Evolutionary conservation across 331 rosid species (phyloP).

Genomic region (Dryas integrifolia): DNA sequence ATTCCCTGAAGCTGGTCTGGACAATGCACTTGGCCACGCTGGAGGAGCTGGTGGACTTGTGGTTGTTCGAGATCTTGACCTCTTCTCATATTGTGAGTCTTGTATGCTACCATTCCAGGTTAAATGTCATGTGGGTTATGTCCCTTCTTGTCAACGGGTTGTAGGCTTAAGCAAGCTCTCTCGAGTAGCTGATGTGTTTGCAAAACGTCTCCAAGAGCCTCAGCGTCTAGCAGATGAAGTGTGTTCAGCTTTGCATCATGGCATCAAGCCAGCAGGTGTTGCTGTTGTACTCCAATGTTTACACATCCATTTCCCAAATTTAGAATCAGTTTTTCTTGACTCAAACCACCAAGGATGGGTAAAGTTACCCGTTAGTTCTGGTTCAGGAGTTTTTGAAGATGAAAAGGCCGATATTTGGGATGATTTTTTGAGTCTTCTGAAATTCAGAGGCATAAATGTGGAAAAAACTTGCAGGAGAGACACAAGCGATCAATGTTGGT

Average conservation of each 20-base stretch:
- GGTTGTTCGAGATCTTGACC: constrained; percentile 81
- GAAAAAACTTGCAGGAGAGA: constrained; percentile 38
- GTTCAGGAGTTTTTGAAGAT: constrained; percentile 73
- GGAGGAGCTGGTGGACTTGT: constrained; percentile 96
- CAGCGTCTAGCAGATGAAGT: constrained; percentile 77
- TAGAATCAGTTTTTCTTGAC: constrained; percentile 59
- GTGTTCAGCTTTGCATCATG: constrained; percentile 75
- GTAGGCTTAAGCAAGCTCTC: constrained; percentile 92
- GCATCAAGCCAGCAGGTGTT: constrained; percentile 83
- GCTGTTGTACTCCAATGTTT: constrained; percentile 67
- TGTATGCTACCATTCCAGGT: constrained; percentile 93
- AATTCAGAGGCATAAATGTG: constrained; percentile 51
- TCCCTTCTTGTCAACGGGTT: constrained; percentile 81
- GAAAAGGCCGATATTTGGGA: constrained; percentile 57
- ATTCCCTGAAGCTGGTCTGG: constrained; percentile 90
- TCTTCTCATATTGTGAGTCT: constrained; percentile 86
- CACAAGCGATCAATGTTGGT: constrained; percentile 53
- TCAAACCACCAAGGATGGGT: constrained; percentile 64
- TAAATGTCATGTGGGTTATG: constrained; percentile 88
- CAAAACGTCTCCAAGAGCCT: constrained; percentile 88
- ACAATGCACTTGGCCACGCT: constrained; percentile 69
- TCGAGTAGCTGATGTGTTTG: constrained; percentile 81
- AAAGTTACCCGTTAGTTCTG: constrained; percentile 60
- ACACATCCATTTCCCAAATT: constrained; percentile 66
- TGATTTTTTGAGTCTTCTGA: constrained; percentile 73